Base-by-base conservation (phyloP, 1,139 yeast species). In the Saccharomyces hybrid region DNA sequence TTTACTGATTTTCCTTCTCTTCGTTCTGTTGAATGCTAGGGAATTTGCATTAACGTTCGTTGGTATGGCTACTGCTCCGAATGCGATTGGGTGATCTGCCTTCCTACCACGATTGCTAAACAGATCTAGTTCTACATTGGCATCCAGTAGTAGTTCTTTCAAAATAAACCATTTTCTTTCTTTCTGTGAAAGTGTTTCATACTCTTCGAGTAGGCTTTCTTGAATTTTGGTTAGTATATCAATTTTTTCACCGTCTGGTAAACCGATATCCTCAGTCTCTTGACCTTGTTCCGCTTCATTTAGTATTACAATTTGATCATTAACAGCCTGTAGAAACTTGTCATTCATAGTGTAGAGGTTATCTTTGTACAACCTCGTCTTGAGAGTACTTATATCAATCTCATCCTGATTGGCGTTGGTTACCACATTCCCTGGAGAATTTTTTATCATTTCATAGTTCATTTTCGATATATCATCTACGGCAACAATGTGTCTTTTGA, bases 381-480 rank as follows among this genome's bases (percentile, higher is more conserved):
- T 68, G 26, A 64, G 56, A 16, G 56, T 55, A 50, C 60, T 63
- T 16, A 67, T 59, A 52, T 65, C 70, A 16, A 34, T 14, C 25
- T 34, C 42, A 6, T 34, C 42, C 20, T 34, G 42, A 7, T 34
- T 34, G 42, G 25, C 20, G 20, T 34, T 34, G 20, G 42, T 34
- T 34, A 34, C 9, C 9, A 34, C 42, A 16, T 34, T 34, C 6
- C 72, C 72, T 0, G 72, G 71, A 9, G 64, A 56, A 47, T 62
- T 67, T 55, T 65, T 67, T 26, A 69, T 62, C 63, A 66, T 63
- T 54, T 69, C 72, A 52, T 69, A 69, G 56, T 67, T 69, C 26
- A 69, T 67, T 56, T 61, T 62, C 7, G 69, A 63, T 25, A 63
- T 62, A 53, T 68, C 70, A 49, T 68, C 72, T 2, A 69, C 68